Base-by-base conservation (phyloP, 371 early-diverging fungal genomes). In the Mortierella sp. region DNA sequence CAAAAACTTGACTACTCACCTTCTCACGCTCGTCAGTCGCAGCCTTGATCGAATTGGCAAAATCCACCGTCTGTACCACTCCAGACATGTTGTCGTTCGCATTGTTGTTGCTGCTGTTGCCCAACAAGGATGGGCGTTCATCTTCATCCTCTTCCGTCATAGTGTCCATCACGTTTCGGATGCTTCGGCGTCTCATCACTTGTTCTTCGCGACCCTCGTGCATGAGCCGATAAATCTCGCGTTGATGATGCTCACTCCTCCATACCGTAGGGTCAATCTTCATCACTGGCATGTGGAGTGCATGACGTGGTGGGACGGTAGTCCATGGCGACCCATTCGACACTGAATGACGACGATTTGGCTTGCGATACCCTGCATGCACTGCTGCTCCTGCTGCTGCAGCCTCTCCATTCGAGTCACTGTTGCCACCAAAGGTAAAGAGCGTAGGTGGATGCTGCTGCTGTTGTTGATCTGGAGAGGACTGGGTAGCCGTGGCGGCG, bases 271-370 rank as follows among this genome's bases (percentile, higher is more conserved):
- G 74, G 29, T 63, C 55, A 43, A 74, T 50, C 54, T 67, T 74
- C 74, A 74, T 74, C 7, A 74, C 57, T 5, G 74, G 74, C 74
- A 74, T 74, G 29, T 74, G 74, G 0, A 74, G 47, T 8, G 74
- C 74, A 52, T 74, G 74, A 0, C 68, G 63, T 1, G 74, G 74
- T 2, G 74, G 67, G 16, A 63, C 28, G 2, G 74, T 48, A 10
- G 59, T 50, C 60, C 56, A 64, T 10, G 63, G 67, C 17, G 67
- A 54, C 1, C 67, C 67, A 6, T 43, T 29, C 10, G 68, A 46
- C 19, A 74, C 55, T 17, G 74, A 60, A 39, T 74, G 74, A 5
- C 74, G 67, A 19, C 74, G 74, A 29, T 37, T 47, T 3, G 50
- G 63, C n/a, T n/a, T n/a, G n/a, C n/a, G n/a, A n/a, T n/a, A n/a